Evolutionary conservation across 2,329 filamentous ascomycete genomes (phyloP).

Genomic region (Fusarium sp.): DNA sequence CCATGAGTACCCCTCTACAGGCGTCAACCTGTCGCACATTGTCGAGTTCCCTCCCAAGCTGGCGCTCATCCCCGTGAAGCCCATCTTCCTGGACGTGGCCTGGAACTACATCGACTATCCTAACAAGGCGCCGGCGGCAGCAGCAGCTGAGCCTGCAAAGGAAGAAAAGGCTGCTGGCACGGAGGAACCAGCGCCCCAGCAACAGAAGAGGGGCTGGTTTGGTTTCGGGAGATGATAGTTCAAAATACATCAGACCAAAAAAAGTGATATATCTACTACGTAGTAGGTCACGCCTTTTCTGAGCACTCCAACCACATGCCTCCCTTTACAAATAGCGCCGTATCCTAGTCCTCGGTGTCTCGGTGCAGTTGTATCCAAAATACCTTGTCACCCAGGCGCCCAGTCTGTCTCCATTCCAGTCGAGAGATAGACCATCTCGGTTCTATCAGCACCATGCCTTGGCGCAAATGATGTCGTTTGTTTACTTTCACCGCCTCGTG

Average conservation of each 20-base stretch:
- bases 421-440: slow-evolving; percentile 21
- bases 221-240: slow-evolving; percentile 70
- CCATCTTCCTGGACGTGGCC: slow-evolving; percentile 93
- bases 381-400: slow-evolving; percentile 30
- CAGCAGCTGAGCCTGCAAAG: slow-evolving; percentile 39
- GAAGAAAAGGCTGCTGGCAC: slow-evolving; percentile 45
- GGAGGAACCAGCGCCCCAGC: slow-evolving; percentile 50
- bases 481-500: slow-evolving; percentile 24
- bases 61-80: slow-evolving; percentile 88
- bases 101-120: slow-evolving; percentile 99
- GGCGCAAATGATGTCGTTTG: slow-evolving; percentile 21
- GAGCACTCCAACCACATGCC: slow-evolving; percentile 11
- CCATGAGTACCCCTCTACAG: slow-evolving; percentile 77
- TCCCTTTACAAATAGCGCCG: slow-evolving; percentile 7
- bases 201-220: slow-evolving; percentile 79
- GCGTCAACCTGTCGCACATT: slow-evolving; percentile 81
- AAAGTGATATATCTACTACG: slow-evolving; percentile 24
- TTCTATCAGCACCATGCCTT: slow-evolving; percentile 9
- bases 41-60: slow-evolving; percentile 90
- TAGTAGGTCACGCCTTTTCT: slow-evolving; percentile 21
- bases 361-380: slow-evolving; percentile 11
- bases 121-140: slow-evolving; percentile 59
- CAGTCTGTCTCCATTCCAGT: slow-evolving; percentile 37
- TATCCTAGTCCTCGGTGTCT: slow-evolving; percentile 28
- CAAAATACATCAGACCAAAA: slow-evolving; percentile 31